Percentiles rank a stretch among this genome's conserved stretches.
Conservation (phyloP, 2,329 filamentous ascomycete genomes). For the Xylariaceae sp. region DNA sequence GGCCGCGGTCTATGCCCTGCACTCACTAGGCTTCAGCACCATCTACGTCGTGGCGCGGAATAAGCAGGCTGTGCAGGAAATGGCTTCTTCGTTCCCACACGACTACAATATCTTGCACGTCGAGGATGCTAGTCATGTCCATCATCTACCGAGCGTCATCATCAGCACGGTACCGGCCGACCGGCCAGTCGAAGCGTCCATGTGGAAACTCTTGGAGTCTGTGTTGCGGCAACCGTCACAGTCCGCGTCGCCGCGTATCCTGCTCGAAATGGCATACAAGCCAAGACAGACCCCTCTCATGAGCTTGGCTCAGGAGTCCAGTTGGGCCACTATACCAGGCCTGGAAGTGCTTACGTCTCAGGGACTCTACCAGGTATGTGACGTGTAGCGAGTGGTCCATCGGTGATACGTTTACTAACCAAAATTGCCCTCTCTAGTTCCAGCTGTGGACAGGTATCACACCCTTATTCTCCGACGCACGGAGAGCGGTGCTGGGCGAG, state of each 20-base stretch:
- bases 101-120: conserved; percentile 64
- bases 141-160: conserved; percentile 60
- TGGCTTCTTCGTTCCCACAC: conserved; percentile 67
- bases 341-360: conserved; percentile 86
- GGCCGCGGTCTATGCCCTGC: conserved; percentile 83
- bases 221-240: conserved; percentile 40
- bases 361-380: conserved; percentile 74
- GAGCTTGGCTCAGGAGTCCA: conserved; percentile 68
- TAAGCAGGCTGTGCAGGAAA: conserved; percentile 57
- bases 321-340: conserved; percentile 81
- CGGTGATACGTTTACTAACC: not conserved
- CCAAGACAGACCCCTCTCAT: conserved; percentile 79
- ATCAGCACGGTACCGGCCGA: conserved; percentile 91
- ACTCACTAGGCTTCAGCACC: conserved; percentile 74
- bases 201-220: conserved; percentile 59
- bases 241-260: conserved; percentile 44
- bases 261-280: conserved; percentile 97
- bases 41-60: conserved; percentile 85
- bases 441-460: conserved; percentile 79
- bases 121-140: conserved; percentile 41
- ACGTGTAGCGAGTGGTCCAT: too few species aligned
- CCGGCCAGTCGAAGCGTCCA: conserved; percentile 66
- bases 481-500: conserved; percentile 50
- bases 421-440: conserved; percentile 48
- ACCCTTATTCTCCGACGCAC: conserved; percentile 65